Evolutionary conservation across 768 basidiomycete genomes (phyloP).

Genomic region (Tricholoma bakamatsutake): DNA sequence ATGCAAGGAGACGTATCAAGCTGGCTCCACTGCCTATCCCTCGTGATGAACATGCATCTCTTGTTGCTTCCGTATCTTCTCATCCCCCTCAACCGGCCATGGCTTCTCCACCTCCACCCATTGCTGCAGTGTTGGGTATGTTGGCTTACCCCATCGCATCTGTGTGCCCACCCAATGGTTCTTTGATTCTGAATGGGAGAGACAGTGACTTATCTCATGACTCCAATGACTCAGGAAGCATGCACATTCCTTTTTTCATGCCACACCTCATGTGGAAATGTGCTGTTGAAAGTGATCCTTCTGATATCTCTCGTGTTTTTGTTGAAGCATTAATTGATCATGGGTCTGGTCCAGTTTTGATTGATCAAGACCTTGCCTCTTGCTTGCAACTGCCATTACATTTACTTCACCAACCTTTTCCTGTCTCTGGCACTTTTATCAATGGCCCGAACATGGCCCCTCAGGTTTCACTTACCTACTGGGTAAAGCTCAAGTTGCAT

Average conservation of each 20-base stretch:
- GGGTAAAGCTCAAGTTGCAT: too few relatives aligned
- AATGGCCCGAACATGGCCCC: too few relatives aligned
- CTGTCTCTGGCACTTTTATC: too few relatives aligned
- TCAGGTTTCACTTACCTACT: too few relatives aligned
- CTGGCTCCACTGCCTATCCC: neutral
- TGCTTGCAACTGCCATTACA: neutral
- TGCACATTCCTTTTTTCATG: neutral
- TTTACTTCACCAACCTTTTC: neutral
- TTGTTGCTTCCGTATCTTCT: neutral
- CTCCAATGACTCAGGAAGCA: neutral
- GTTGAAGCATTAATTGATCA: neutral
- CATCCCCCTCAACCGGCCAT: neutral
- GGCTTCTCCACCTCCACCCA: neutral
- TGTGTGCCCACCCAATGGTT: too few relatives aligned
- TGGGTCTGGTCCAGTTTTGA: neutral
- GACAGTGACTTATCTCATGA: too few relatives aligned
- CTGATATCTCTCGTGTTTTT: neutral
- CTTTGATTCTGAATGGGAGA: too few relatives aligned
- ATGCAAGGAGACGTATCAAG: neutral
- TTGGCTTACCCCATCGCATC: too few relatives aligned
- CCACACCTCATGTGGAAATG: neutral
- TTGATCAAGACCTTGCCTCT: neutral
- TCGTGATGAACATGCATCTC: neutral
- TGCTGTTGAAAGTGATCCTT: neutral
- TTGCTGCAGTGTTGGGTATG: too few relatives aligned